Evolutionary conservation across 371 early-diverging fungal genomes (phyloP), one percentile per base, ranked within the genome.

Genomic region (Apophysomyces variabilis): DNA sequence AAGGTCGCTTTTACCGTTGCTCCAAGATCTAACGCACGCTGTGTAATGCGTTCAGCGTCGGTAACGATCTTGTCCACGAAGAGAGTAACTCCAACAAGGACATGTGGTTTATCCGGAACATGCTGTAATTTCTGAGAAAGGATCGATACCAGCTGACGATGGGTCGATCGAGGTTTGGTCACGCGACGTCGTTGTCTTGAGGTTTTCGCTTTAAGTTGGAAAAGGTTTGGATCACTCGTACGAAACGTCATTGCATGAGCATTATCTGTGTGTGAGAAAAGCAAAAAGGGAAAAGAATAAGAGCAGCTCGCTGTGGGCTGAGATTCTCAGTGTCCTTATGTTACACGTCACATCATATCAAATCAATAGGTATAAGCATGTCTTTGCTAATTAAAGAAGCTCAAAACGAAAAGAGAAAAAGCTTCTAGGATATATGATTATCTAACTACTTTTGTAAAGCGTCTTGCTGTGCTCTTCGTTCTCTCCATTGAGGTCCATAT

Each of bases 401-500:
- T 26, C 32, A 26, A 26, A 26, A 26, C 1, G 32, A 26, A 26
- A 26, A 26, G 32, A 26, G 32, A 26, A 26, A 26, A 26, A 26
- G 32, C 32, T 26, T 26, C 32, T 3, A 26, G 32, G 32, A 26
- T 26, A 26, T 26, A 26, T 26, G 32, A 26, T 26, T 26, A 26
- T 26, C 32, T 26, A 26, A 50, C 21, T n/a, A 16, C 9, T 50
- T 50, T 50, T 50, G 8, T 18, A 21, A 50, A 9, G 21, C n/a
- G 3, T 50, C 21, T 50, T 50, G 16, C 21, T 50, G 21, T 50
- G 54, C 54, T 18, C 60, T 56, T 38, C 41, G 54, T 39, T 45
- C 45, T 57, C 63, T 44, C 65, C 65, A 69, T 36, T 13, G 8
- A 35, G 58, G 45, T n/a, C 66, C 69, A 9, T 47, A 50, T 37